Conservation (phyloP, 2,329 filamentous ascomycete species). For the Aspergillus uvarum region DNA sequence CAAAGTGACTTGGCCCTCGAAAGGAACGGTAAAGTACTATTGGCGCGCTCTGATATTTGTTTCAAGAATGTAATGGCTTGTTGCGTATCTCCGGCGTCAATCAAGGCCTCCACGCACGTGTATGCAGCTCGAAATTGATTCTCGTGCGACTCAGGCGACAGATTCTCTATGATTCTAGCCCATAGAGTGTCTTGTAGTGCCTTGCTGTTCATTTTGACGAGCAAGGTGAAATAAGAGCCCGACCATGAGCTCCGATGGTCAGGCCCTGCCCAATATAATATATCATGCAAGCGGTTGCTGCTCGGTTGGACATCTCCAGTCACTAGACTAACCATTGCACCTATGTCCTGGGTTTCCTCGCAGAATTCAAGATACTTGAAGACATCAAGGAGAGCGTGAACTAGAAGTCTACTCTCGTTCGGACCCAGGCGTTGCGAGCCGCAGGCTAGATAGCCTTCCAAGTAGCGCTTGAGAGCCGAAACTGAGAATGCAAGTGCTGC, state of each 20-base stretch:
- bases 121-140: constrained; percentile 22
- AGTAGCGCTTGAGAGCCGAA: constrained; percentile 29
- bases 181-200: constrained; percentile 25
- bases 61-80: constrained; percentile 27
- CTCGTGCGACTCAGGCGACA: constrained; percentile 7
- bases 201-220: constrained; percentile 26
- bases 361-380: constrained; percentile 25
- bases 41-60: constrained; percentile 23
- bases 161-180: constrained; percentile 17
- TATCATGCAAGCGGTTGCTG: constrained; percentile 17
- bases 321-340: constrained; percentile 22
- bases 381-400: constrained; percentile 23
- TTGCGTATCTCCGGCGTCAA: constrained; percentile 22
- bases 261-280: constrained; percentile 17
- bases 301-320: constrained; percentile 20
- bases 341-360: constrained; percentile 20
- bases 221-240: constrained; percentile 26
- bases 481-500: constrained; percentile 31
- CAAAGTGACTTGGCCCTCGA: constrained; percentile 20
- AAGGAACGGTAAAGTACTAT: constrained; percentile 27
- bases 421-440: not conserved
- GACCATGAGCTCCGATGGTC: not conserved
- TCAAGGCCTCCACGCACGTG: constrained; percentile 25
- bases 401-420: constrained; percentile 19
- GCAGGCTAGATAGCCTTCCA: constrained; percentile 20